phyloP scores from a whole-genome alignment of 805 yeast genomes.

The Wickerhamiella brachini region DNA sequence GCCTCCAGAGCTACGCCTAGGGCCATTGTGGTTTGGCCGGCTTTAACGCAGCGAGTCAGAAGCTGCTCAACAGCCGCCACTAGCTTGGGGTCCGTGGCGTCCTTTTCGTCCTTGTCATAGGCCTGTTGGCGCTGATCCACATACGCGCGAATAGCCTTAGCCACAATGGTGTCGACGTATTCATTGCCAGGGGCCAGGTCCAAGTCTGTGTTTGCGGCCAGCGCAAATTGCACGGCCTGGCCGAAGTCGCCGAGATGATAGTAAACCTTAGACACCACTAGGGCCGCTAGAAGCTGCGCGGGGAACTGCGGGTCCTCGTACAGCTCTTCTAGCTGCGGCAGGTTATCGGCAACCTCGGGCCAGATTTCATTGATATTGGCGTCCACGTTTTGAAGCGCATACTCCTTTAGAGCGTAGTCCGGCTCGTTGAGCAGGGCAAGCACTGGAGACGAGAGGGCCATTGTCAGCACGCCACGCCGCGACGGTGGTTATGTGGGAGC shows the following conservation, averaged over 20 bases:
- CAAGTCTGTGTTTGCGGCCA: conserved; percentile 71
- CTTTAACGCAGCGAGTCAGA: conserved; percentile 62
- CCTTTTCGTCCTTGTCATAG: conserved; percentile 23
- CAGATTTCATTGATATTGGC: conserved; percentile 78
- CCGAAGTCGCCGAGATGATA: conserved; percentile 92
- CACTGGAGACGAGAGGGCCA: conserved; percentile 70
- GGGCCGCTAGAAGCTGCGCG: conserved; percentile 72
- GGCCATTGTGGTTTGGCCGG: conserved; percentile 65
- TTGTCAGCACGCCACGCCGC: conserved; percentile 11
- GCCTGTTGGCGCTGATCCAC: conserved; percentile 45
- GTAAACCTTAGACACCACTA: conserved; percentile 78
- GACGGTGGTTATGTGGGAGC: background rate
- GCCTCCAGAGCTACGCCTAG: conserved; percentile 86
- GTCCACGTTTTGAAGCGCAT: conserved; percentile 74
- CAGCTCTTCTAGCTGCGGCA: conserved; percentile 77
- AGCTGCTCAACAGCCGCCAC: conserved; percentile 66
- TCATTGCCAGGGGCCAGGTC: conserved; percentile 65
- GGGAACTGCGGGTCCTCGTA: conserved; percentile 74
- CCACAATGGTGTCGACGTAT: conserved; percentile 83
- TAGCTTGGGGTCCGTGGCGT: conserved; percentile 45
- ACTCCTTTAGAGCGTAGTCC: conserved; percentile 61
- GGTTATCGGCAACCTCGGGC: conserved; percentile 92
- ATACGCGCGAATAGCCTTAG: conserved; percentile 81
- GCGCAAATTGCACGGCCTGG: conserved; percentile 75
- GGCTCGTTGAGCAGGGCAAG: conserved; percentile 78